Evolutionary conservation across 495 filamentous ascomycete species (phyloP), one percentile per base, ranked within the genome.

Genomic region (Thozetella sp.): DNA sequence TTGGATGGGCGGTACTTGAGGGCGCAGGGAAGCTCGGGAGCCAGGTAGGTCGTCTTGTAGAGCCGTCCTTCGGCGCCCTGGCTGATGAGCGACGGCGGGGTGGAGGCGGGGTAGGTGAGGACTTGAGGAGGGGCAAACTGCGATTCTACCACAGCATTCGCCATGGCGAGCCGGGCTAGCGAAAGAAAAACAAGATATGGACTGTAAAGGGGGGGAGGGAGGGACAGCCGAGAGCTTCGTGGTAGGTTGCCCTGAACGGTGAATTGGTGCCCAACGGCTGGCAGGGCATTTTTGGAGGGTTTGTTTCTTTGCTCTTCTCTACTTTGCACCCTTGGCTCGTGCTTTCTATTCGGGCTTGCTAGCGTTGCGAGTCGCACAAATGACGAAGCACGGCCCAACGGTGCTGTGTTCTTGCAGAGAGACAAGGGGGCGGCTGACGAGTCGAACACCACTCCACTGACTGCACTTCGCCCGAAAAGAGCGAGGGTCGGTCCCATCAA

Each of bases 61-160:
- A 99, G 82, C 67, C 93, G 91, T 51, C 90, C 92, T 85, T 99
- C 95, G 72, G 95, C 95, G 77, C 95, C 95, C 82, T 97, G 95
- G 37, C 89, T 85, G 59, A 97, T 83, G 67, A 95, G 77, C 72
- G 61, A 76, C 52, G 84, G 77, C 19, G 85, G 78, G 65, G 74
- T 59, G 37, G 85, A 81, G 65, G 85, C 75, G 67, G 80, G 80
- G 82, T 91, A 88, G 55, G 85, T 87, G 19, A 85, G 75, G 63
- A 83, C 72, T 43, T 80, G 62, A 22, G 91, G 91, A 62, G 90
- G 89, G 56, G 82, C 72, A 34, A 79, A 80, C 30, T 71, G 57
- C 56, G 60, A 46, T 20, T 53, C 34, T 25, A 26, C 43, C 25
- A 46, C 25, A 30, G 40, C 26, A 25, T 48, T 40, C 12, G 66